Base-by-base conservation (phyloP, 73 alveolate species). In the Diophrys sp. region DNA sequence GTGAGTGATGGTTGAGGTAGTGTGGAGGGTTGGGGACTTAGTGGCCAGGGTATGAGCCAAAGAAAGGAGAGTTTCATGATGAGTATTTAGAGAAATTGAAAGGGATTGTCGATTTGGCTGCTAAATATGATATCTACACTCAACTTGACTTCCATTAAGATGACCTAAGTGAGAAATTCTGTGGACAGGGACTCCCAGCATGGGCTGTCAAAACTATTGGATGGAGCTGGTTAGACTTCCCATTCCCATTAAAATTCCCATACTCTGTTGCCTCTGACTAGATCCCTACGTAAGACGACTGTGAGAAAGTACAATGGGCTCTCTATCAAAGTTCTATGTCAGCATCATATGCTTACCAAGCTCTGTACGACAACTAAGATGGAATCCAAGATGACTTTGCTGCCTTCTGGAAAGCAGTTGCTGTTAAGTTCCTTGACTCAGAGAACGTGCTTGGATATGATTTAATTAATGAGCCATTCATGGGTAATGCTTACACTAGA, bases 401-500 rank as follows among this genome's bases (percentile, higher is more conserved):
- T 18, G 91, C 74, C 54, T 94, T 79, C 84, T 94, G 98, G 98
- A 87, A 81, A 31, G 76, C 82, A 14, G 94, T 91, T 0, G 82
- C 87, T 28, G 55, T 70, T 27, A 68, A 70, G 56, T 91, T 88
- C 80, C 78, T 78, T 70, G 79, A 80, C 24, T 82, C 88, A 81
- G 71, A 62, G 28, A 84, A 88, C 75, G 92, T 94, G 2, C 74
- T 91, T 56, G 97, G 98, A 24, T 94, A 88, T 85, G 97, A 94
- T 80, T 85, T 90, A 28, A 73, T 94, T 75, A 94, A 94, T 84
- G 98, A 94, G 73, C 98, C 98, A 30, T 75, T 71, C 67, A 94
- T 96, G 44, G 94, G 95, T 0, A 89, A 90, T 26, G 71, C 83
- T 30, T 80, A 77, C 82, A 71, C 76, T 28, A 90, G 85, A 67